Conservation (phyloP, 2,329 filamentous ascomycete species). For the Cadophora luteo-olivacea region DNA sequence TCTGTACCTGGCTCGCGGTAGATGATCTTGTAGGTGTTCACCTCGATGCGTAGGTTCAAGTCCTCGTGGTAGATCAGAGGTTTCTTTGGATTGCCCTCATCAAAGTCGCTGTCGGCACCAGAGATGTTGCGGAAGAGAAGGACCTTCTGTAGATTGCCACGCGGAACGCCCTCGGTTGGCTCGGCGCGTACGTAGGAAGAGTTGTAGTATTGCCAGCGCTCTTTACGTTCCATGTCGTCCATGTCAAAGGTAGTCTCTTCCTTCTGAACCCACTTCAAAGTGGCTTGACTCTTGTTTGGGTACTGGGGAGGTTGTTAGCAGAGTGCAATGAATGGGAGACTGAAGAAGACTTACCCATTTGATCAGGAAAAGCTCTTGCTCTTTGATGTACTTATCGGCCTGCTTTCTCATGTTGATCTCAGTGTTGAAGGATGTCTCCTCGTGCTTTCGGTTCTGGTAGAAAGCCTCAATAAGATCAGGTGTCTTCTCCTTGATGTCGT, state of each 20-base stretch:
- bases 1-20: slow-evolving; percentile 75
- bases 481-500: slow-evolving; percentile 91
- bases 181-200: slow-evolving; percentile 89
- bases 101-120: slow-evolving; percentile 64
- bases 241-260: slow-evolving; percentile 82
- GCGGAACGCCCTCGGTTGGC: slow-evolving; percentile 79
- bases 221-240: slow-evolving; percentile 83
- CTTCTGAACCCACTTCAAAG: slow-evolving; percentile 72
- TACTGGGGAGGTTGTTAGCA: slow-evolving; percentile 52
- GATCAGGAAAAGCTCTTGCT: slow-evolving; percentile 89
- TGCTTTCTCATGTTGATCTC: slow-evolving; percentile 92
- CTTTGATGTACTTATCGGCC: slow-evolving; percentile 91
- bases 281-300: slow-evolving; percentile 71
- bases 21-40: slow-evolving; percentile 81
- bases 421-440: slow-evolving; percentile 86
- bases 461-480: slow-evolving; percentile 89
- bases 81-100: slow-evolving; percentile 67
- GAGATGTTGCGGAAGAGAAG: slow-evolving; percentile 77
- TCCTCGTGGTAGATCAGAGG: slow-evolving; percentile 69
- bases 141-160: slow-evolving; percentile 69
- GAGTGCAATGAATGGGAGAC: not conserved
- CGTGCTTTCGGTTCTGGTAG: slow-evolving; percentile 78
- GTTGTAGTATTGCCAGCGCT: slow-evolving; percentile 94
- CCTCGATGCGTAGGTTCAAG: slow-evolving; percentile 74
- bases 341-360: slow-evolving; percentile 74